These are phyloP conservation scores for Phytopythium oedochilum DNA, from an alignment of 352 stramenopile genomes.

Conservation along the genomic window DNA sequence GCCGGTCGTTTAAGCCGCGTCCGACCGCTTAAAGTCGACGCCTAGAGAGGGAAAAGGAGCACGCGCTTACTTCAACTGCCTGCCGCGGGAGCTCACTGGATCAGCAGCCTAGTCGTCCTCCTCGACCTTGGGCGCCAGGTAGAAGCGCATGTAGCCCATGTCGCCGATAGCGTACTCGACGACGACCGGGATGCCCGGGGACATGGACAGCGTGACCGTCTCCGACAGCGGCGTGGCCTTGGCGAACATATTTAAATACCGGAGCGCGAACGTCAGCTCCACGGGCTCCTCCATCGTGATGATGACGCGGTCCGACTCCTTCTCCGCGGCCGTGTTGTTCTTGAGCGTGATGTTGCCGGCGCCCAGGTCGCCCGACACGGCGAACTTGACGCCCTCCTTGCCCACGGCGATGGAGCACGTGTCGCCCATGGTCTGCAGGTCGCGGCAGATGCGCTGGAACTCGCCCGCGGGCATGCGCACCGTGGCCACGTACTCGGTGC, in stretches of 20 bases:
- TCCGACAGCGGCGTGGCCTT: conserved; percentile 96
- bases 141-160: conserved; percentile 98
- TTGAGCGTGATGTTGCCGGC: conserved; percentile 95
- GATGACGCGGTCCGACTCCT: conserved; percentile 90
- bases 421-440: conserved; percentile 98
- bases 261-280: conserved; percentile 98
- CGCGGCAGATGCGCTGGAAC: conserved; percentile 98
- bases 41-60: background rate
- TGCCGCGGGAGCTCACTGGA: no score
- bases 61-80: background rate
- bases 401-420: conserved; percentile 95
- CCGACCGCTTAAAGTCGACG: background rate
- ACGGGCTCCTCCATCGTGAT: conserved; percentile 99
- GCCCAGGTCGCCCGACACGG: conserved; percentile 94
- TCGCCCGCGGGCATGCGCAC: conserved; percentile 94
- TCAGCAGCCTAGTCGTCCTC: conserved; percentile 86
- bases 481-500: conserved; percentile 97
- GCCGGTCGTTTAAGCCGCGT: background rate
- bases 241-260: conserved; percentile 99
- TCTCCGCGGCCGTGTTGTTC: conserved; percentile 85
- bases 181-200: conserved; percentile 96
- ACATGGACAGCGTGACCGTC: conserved; percentile 97
- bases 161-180: conserved; percentile 99
- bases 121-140: conserved; percentile 99
- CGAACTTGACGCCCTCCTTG: conserved; percentile 99